Evolutionary conservation across 2,329 filamentous ascomycete genomes (phyloP).

Genomic region (Trichoderma sp.): DNA sequence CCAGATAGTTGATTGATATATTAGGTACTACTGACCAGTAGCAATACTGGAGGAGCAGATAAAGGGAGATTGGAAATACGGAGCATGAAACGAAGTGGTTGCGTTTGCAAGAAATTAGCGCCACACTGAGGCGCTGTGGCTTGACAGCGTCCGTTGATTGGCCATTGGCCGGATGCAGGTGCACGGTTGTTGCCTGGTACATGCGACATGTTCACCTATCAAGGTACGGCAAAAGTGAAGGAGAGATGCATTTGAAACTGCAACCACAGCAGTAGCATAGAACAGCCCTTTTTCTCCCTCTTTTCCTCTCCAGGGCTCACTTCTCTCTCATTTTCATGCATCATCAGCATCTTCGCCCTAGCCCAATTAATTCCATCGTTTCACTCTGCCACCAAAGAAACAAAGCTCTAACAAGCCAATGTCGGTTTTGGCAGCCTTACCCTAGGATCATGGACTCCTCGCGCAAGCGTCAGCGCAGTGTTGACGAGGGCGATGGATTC

Average conservation of each 20-base stretch:
- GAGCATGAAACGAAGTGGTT: slow-evolving; percentile 21
- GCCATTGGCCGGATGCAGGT: not conserved
- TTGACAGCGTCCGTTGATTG: not conserved
- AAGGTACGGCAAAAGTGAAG: not conserved
- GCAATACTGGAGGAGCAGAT: not conserved
- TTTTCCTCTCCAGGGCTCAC: not conserved
- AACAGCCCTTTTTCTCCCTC: not conserved
- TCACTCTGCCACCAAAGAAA: not conserved
- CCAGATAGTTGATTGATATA: not conserved
- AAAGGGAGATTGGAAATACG: slow-evolving; percentile 22
- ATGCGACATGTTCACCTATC: not conserved
- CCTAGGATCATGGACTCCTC: slow-evolving; percentile 32
- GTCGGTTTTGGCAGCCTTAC: not conserved
- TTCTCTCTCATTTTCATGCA: not conserved
- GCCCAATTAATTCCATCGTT: not conserved
- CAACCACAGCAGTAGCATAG: not conserved
- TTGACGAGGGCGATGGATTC: slow-evolving; percentile 18
- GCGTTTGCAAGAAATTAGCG: slow-evolving; percentile 8
- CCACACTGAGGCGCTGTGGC: slow-evolving; percentile 23
- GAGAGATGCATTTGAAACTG: not conserved
- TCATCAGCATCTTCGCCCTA: too few relatives aligned
- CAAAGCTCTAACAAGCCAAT: not conserved
- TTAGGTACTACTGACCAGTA: not conserved
- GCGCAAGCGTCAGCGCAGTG: slow-evolving; percentile 35
- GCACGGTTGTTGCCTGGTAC: not conserved